Evolutionary conservation across 169 alveolate genomes (phyloP).

Genomic region (Perkinsus chesapeaki): DNA sequence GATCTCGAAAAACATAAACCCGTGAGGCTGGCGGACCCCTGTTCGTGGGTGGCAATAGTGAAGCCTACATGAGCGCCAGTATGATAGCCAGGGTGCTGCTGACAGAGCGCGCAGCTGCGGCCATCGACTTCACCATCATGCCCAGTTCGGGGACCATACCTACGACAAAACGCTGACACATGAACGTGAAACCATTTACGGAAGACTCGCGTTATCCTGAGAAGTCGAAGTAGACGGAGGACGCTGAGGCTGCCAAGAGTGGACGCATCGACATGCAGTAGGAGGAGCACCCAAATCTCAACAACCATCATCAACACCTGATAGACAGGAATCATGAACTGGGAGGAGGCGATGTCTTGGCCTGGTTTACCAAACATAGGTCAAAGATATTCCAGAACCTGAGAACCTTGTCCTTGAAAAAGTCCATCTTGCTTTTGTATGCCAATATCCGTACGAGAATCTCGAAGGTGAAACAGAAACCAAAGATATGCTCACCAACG

Average conservation of each 20-base stretch:
- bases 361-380: neutral
- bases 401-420: slow-evolving; percentile 12
- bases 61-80: neutral
- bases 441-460: neutral
- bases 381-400: slow-evolving; percentile 13
- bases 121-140: slow-evolving; percentile 18
- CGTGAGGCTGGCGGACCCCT: too few species aligned
- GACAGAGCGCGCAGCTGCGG: slow-evolving; percentile 13
- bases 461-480: slow-evolving; percentile 7
- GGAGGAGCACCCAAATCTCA: slow-evolving; percentile 7
- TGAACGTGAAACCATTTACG: neutral
- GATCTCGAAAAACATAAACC: too few species aligned
- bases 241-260: neutral
- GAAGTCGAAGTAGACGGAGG: slow-evolving; percentile 6
- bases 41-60: too few species aligned
- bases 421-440: neutral
- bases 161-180: neutral
- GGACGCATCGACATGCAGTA: neutral
- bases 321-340: neutral
- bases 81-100: neutral
- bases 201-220: slow-evolving; percentile 8
- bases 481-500: neutral
- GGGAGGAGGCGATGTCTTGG: neutral
- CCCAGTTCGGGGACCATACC: slow-evolving; percentile 15
- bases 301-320: slow-evolving; percentile 14